Base-by-base conservation (phyloP, 2,329 filamentous ascomycete species). In the Cyphellophora attinorum region DNA sequence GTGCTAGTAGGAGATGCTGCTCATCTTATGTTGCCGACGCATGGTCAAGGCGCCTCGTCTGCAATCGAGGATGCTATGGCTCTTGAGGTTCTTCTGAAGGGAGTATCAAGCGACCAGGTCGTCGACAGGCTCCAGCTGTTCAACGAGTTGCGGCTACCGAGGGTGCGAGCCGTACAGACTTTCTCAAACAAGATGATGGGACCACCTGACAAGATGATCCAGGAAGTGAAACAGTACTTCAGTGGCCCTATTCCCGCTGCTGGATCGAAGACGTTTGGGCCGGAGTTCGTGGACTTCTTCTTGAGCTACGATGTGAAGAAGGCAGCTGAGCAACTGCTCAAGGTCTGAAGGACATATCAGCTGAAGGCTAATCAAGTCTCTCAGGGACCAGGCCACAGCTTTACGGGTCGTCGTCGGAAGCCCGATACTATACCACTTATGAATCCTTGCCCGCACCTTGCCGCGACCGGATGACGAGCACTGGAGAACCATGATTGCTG, bases 11-110 rank as follows among this genome's bases (percentile, higher is more conserved):
- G 79, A 0, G 79, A 83, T 49, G 76, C 79, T 0, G 41, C 19
- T 14, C 79, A 84, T 50, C 76, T 78, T 0, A 81, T 82, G 47
- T 58, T 77, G 0, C 77, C 76, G 11, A 69, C 74, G 37, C 72
- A 76, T 54, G 52, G 52, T 3, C 52, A 57, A 30, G 54, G 53
- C 21, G 54, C 47, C 4, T 48, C 48, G 2, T 55, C 54, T 53
- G 54, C 52, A 5, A 50, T 58, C 10, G 54, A 57, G 38, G 53
- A 56, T 34, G 51, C 52, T 1, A 38, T 51, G 2, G 48, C 47
- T 3, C 42, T 57, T 5, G 50, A 53, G 2, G 46, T 49, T 2
- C 35, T 56, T 10, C 44, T 56, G 10, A 43, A 46, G 1, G 14
- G 35, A n/a, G 13, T 36, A 28, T 30, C 12, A 11, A 19, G 16